Evolutionary conservation across 208 protist species (phyloP), one percentile per base, ranked within the genome.

Genomic region (Phytomonas sp.): DNA sequence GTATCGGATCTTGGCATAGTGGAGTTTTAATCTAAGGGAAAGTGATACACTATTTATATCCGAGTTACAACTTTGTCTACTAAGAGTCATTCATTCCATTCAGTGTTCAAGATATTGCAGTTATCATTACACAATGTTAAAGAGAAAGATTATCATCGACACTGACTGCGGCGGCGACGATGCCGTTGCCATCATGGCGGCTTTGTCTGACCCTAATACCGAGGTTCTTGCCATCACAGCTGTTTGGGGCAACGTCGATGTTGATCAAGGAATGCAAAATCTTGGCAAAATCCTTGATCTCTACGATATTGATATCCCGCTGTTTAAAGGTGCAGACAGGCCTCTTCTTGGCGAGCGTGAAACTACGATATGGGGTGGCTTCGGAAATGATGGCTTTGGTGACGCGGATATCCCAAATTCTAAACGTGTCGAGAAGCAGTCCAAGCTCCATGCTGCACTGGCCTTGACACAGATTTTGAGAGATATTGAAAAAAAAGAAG

Each of bases 111-210:
- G 4, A 46, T 46, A 46, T 46, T 46, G 40, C 7, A 46, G 6
- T 20, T 46, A 23, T 46, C 15, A 46, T 9, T 20, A 46, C 70
- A 70, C 36, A 32, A 89, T 89, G 86, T 68, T 75, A 56, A 81
- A 74, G 28, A 73, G 83, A 46, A 92, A 91, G 79, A 74, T 95
- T 40, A 95, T 95, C 33, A 89, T 95, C 67, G 89, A 95, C 72
- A 92, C 86, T 7, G 89, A 94, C 73, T 89, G 84, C 68, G 89
- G 89, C 20, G 82, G 84, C 53, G 89, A 95, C 66, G 89, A 95
- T 73, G 89, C 89, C 66, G 89, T 95, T 74, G 87, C 76, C 62
- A 87, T 95, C 67, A 91, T 95, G 84, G 31, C 77, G 23, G 86
- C 87, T n/a, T 72, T 95, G 46, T 82, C 80, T 17, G 74, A 89